Base-by-base conservation (phyloP, 108 stramenopile species). In the Mayamaea pseudoterrestris region DNA sequence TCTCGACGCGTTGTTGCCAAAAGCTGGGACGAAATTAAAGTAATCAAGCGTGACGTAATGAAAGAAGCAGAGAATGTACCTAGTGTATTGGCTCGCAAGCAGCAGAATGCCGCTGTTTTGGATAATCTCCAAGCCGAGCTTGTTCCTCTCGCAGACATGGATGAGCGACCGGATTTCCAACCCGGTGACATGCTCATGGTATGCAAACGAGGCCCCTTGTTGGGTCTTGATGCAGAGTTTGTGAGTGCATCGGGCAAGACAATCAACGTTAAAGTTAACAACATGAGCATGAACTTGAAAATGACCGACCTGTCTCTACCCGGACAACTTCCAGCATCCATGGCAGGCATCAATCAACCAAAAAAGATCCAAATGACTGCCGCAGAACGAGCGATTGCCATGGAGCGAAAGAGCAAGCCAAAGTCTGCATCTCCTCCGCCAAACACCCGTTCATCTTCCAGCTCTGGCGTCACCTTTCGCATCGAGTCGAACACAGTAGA, bases 1-100 rank as follows among this genome's bases (percentile, higher is more conserved):
- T 76, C 82, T 0, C 76, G 78, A 12, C 78, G 78, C 58, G 60
- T 90, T 11, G 58, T 91, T 25, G 84, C 85, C 11, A 83, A 76
- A 36, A 93, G 83, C 49, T 89, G 89, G 81, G 78, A 78, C 12
- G 68, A 90, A 29, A 85, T 91, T 53, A 78, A 77, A 36, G 80
- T 80, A 54, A 75, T 86, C 0, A 83, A 85, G 49, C 53, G 88
- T 31, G 83, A 87, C 49, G 83, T 69, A 17, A 43, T 91, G 30
- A 56, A 55, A 12, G 83, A 83, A 47, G 83, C 81, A 26, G 83
- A 85, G 42, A 70, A 73, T 50, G 43, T 83, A 3, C 74, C 81
- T 3, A 68, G 80, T 41, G 61, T 75, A 18, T 45, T 82, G 44
- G 59, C 50, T 11, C 41, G 53, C 37, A 58, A 66, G 47, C 54